Evolutionary conservation across 371 early-diverging fungal species (phyloP).

Genomic region (Mucor lusitanicus): DNA sequence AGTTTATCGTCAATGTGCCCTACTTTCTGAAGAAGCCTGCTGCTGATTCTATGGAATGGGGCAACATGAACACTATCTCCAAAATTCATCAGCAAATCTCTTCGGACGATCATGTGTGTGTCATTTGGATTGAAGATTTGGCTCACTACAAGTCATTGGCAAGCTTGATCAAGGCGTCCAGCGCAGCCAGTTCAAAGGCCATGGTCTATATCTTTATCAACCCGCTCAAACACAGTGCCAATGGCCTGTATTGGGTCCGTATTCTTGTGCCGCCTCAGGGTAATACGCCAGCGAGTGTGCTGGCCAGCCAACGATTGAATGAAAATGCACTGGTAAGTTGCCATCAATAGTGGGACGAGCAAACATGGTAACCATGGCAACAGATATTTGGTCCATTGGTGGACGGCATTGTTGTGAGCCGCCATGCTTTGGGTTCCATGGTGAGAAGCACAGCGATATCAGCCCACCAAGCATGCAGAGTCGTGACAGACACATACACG

Average conservation of each 20-base stretch:
- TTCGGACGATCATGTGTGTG: slow-evolving; percentile 59
- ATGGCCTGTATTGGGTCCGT: slow-evolving; percentile 61
- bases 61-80: slow-evolving; percentile 16
- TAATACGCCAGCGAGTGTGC: slow-evolving; percentile 26
- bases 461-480: slow-evolving; percentile 63
- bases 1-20: slow-evolving; percentile 77
- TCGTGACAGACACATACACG: slow-evolving; percentile 58
- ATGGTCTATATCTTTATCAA: slow-evolving; percentile 64
- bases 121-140: slow-evolving; percentile 71
- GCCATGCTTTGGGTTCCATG: slow-evolving; percentile 69
- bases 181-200: slow-evolving; percentile 24
- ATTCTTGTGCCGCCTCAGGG: slow-evolving; percentile 40
- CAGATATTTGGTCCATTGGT: slow-evolving; percentile 72
- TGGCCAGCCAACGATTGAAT: slow-evolving; percentile 42
- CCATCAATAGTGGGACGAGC: neutral
- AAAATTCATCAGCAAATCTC: slow-evolving; percentile 45
- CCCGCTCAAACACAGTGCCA: slow-evolving; percentile 49
- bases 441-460: slow-evolving; percentile 73
- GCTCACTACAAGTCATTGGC: slow-evolving; percentile 32
- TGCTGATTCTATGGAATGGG: slow-evolving; percentile 16
- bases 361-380: neutral
- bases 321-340: slow-evolving; percentile 51
- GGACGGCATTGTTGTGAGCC: slow-evolving; percentile 72
- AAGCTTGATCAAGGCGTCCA: slow-evolving; percentile 33
- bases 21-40: slow-evolving; percentile 46